Conservation (phyloP, 2,329 filamentous ascomycete species). For the Phialophora macrospora region DNA sequence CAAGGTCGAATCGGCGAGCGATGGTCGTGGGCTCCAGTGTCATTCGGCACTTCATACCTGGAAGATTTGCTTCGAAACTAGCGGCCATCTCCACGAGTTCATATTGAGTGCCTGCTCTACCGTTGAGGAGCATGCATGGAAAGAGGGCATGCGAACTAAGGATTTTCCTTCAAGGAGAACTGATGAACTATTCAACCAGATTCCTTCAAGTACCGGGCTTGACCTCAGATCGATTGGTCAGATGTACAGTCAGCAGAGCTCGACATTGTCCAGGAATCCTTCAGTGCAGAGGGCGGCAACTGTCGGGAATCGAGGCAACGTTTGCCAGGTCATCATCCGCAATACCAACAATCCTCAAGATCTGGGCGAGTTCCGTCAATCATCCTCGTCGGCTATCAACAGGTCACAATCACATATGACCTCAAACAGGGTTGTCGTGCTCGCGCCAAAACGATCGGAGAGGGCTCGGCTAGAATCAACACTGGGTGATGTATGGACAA, state of each 20-base stretch:
- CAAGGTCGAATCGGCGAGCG: slow-evolving; percentile 73
- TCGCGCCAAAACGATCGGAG: slow-evolving; percentile 76
- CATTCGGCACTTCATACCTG: slow-evolving; percentile 85
- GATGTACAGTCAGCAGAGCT: slow-evolving; percentile 72
- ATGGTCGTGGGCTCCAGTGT: slow-evolving; percentile 81
- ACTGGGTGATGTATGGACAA: slow-evolving; percentile 81
- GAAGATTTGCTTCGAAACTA: slow-evolving; percentile 84
- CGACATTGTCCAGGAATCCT: slow-evolving; percentile 51
- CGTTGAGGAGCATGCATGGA: slow-evolving; percentile 81
- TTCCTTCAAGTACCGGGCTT: slow-evolving; percentile 69
- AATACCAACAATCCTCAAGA: slow-evolving; percentile 76
- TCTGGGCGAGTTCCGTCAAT: slow-evolving; percentile 50
- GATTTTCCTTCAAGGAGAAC: slow-evolving; percentile 38
- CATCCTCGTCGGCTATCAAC: slow-evolving; percentile 58
- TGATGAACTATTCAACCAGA: slow-evolving; percentile 40
- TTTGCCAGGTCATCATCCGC: slow-evolving; percentile 81
- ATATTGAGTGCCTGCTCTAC: slow-evolving; percentile 84
- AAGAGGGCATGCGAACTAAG: slow-evolving; percentile 63
- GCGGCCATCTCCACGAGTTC: slow-evolving; percentile 78
- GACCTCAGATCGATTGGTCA: slow-evolving; percentile 75
- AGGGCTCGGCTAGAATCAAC: slow-evolving; percentile 75
- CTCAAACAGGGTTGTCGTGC: slow-evolving; percentile 69
- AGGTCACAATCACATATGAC: slow-evolving; percentile 80
- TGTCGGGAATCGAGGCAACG: slow-evolving; percentile 68
- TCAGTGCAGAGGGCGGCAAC: slow-evolving; percentile 82